These are phyloP conservation scores for Cicer cuneatum DNA, from an alignment of 306 rosid species.

Conservation along the genomic window DNA sequence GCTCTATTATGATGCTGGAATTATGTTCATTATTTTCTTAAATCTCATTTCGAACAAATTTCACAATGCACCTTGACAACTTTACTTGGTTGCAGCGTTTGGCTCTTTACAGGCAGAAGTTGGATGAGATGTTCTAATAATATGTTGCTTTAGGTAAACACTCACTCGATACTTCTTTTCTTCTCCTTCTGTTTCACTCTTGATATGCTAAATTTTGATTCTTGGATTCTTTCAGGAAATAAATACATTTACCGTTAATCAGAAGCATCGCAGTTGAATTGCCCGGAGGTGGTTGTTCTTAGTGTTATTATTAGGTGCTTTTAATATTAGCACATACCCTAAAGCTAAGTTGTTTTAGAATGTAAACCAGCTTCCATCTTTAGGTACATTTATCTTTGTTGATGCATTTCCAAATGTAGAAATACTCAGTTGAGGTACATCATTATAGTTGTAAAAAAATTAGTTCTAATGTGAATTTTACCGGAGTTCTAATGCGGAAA, in stretches of 20 bases:
- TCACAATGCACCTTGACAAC: slow-evolving; percentile 39
- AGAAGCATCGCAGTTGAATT: slow-evolving; percentile 37
- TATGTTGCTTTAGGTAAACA: slow-evolving; percentile 36
- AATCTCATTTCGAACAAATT: slow-evolving; percentile 34
- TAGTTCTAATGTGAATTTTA: slow-evolving; percentile 34
- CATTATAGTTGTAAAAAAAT: slow-evolving; percentile 45
- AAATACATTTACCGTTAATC: slow-evolving; percentile 36
- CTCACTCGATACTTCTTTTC: slow-evolving; percentile 6
- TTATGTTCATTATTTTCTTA: slow-evolving; percentile 32
- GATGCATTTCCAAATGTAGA: slow-evolving; percentile 33
- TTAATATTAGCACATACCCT: slow-evolving; percentile 34
- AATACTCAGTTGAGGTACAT: slow-evolving; percentile 30
- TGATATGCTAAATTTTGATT: slow-evolving; percentile 4
- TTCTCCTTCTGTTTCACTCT: slow-evolving; percentile 29
- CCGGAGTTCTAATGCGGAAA: not conserved
- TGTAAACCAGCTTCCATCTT: slow-evolving; percentile 13
- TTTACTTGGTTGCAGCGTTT: slow-evolving; percentile 48
- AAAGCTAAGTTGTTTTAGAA: slow-evolving; percentile 41
- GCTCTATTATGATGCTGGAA: slow-evolving; percentile 32
- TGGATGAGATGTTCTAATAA: slow-evolving; percentile 53
- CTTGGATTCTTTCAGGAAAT: slow-evolving; percentile 44
- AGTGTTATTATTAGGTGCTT: slow-evolving; percentile 9
- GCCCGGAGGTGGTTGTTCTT: slow-evolving; percentile 1
- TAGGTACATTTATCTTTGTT: slow-evolving; percentile 37
- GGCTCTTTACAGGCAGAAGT: slow-evolving; percentile 57